phyloP scores from a whole-genome alignment of 2,329 filamentous ascomycete species.

The Aspergillus arachidicola region DNA sequence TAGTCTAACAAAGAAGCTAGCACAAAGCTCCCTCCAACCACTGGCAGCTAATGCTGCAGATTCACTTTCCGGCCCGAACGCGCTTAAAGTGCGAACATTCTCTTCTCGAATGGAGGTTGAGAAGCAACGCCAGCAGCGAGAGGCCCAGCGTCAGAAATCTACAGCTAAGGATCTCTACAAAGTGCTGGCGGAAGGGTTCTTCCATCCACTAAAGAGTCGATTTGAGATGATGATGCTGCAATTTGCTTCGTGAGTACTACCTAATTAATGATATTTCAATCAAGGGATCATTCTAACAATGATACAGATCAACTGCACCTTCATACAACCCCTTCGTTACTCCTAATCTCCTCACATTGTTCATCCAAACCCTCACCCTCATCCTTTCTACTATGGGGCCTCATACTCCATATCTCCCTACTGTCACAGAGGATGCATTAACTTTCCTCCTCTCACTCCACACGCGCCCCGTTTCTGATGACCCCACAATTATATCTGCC shows the following conservation, averaged over 20 bases:
- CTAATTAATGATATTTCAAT: neutral
- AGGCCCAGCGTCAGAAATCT: conserved; percentile 53
- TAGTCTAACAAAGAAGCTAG: conserved; percentile 67
- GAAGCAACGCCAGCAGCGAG: conserved; percentile 51
- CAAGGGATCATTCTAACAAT: conserved; percentile 9
- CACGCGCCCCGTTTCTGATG: conserved; percentile 54
- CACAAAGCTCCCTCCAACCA: conserved; percentile 74
- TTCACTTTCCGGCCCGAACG: conserved; percentile 73
- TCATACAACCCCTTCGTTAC: conserved; percentile 67
- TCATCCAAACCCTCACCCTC: conserved; percentile 82
- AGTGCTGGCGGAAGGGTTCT: conserved; percentile 75
- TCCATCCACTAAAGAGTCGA: conserved; percentile 80
- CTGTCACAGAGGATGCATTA: conserved; percentile 84
- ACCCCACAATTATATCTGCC: conserved; percentile 70
- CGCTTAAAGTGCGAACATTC: conserved; percentile 87
- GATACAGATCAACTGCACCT: conserved; percentile 35
- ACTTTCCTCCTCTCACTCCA: conserved; percentile 74
- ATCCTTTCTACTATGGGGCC: conserved; percentile 82
- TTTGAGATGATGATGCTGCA: conserved; percentile 68
- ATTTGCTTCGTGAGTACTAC: conserved; percentile 48
- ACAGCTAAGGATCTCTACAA: conserved; percentile 78
- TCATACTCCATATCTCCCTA: conserved; percentile 71
- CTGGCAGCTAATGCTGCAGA: conserved; percentile 82
- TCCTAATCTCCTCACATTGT: conserved; percentile 74
- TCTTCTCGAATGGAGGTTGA: conserved; percentile 73